Conservation (phyloP, 1,139 yeast species). For the Arxiozyma telluris region DNA sequence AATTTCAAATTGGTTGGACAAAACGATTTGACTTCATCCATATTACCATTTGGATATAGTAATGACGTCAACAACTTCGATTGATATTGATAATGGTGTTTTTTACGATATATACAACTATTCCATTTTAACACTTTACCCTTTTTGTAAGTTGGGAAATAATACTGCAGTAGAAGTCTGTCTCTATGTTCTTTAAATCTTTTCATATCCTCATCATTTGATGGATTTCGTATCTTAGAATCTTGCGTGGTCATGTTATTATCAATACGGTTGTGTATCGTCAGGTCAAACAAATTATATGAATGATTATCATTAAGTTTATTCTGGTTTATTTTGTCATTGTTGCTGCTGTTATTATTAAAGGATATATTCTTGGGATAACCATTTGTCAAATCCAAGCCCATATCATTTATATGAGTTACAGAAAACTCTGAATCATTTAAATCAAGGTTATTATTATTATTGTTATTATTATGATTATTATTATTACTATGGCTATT, state of each 20-base stretch:
- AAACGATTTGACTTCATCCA: constrained; percentile 18
- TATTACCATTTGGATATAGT: constrained; percentile 21
- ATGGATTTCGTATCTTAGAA: constrained; percentile 1
- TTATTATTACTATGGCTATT: constrained; percentile 9
- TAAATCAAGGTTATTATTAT: neutral
- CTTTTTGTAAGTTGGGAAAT: constrained; percentile 28
- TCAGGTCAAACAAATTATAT: neutral
- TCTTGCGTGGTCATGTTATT: neutral
- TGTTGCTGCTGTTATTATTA: neutral
- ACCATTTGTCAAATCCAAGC: neutral
- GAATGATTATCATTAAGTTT: neutral
- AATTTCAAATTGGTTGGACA: constrained; percentile 24
- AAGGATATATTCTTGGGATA: neutral
- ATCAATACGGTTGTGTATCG: neutral
- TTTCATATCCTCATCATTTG: constrained; percentile 13
- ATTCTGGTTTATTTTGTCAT: neutral
- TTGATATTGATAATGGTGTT: constrained; percentile 16
- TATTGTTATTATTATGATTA: constrained; percentile 8
- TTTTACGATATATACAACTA: constrained; percentile 25
- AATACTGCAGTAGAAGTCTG: constrained; percentile 20
- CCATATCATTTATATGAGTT: neutral
- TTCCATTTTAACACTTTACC: constrained; percentile 29
- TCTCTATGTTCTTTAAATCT: constrained; percentile 17
- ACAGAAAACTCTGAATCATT: neutral
- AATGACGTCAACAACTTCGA: neutral